These are phyloP conservation scores for Jatropha multifida DNA, from an alignment of 441 rosid genomes.

Conservation along the genomic window DNA sequence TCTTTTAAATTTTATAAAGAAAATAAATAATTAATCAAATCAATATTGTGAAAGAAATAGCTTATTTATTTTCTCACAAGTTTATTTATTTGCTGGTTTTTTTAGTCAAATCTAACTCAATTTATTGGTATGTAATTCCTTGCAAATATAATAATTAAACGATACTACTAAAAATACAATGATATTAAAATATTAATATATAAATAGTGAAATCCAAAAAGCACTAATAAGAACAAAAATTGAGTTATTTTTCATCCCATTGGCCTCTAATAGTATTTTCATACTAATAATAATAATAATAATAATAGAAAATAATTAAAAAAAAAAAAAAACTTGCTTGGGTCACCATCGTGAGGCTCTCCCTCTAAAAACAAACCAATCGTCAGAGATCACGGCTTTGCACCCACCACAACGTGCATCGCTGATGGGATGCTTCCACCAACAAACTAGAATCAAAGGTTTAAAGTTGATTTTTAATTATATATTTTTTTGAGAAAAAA, in stretches of 20 bases:
- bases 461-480: too few species aligned
- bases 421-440: slow-evolving; percentile 15
- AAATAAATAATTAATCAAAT: too few species aligned
- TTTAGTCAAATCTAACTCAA: not conserved
- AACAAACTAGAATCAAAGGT: not conserved
- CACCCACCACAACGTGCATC: not conserved
- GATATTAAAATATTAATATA: too few species aligned
- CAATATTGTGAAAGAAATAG: not conserved
- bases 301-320: not conserved
- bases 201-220: too few species aligned
- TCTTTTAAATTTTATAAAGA: not conserved
- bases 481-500: too few species aligned
- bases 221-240: too few species aligned
- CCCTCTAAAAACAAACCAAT: not conserved
- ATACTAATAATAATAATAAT: not conserved
- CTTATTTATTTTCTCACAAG: not conserved
- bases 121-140: too few species aligned
- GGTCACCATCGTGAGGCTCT: not conserved
- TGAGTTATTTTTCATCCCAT: too few species aligned
- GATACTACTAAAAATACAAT: too few species aligned
- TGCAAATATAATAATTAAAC: too few species aligned
- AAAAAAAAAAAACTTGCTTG: not conserved
- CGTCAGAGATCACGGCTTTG: slow-evolving; percentile 18
- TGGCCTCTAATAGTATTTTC: too few species aligned
- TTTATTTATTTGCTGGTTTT: not conserved